A percentile compares a stretch with the other conserved stretches of the same genome.
phyloP scores from a whole-genome alignment of 257 asterid species.

The Dorcoceras hygrometricum region DNA sequence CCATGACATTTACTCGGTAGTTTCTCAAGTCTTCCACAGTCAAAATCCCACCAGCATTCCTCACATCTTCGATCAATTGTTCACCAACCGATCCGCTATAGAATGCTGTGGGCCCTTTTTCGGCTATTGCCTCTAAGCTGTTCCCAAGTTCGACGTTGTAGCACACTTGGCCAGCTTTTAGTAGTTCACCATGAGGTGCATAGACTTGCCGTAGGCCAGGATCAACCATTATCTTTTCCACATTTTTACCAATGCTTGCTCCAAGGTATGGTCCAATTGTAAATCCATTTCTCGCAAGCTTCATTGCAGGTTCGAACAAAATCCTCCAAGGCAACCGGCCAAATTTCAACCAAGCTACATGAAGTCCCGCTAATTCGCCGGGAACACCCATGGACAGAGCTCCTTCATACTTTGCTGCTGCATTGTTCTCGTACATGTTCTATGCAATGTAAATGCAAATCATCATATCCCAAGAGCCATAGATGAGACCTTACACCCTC shows the following conservation, averaged over 20 bases:
- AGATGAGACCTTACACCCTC: background rate
- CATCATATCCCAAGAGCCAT: background rate
- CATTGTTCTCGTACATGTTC: constrained; percentile 73
- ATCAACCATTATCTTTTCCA: constrained; percentile 41
- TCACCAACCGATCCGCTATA: constrained; percentile 76
- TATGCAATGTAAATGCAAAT: constrained; percentile 30
- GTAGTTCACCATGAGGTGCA: constrained; percentile 68
- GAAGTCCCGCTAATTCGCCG: constrained; percentile 90
- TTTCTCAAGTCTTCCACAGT: constrained; percentile 78
- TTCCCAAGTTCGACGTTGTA: constrained; percentile 72
- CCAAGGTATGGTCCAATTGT: constrained; percentile 57
- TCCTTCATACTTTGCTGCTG: constrained; percentile 46
- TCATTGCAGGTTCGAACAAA: constrained; percentile 64
- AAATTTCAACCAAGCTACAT: constrained; percentile 62
- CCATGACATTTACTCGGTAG: constrained; percentile 49
- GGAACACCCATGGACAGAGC: constrained; percentile 85
- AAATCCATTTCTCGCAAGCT: constrained; percentile 84
- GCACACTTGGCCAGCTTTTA: constrained; percentile 70
- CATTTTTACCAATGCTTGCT: constrained; percentile 25
- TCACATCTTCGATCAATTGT: constrained; percentile 56
- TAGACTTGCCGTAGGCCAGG: constrained; percentile 60
- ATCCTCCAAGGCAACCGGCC: constrained; percentile 81
- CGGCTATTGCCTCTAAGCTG: constrained; percentile 64
- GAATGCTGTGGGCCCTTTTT: constrained; percentile 68
- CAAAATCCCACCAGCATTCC: constrained; percentile 72